Conservation (phyloP, 2,329 filamentous ascomycete genomes). For the Phyllosticta citrichinensis region DNA sequence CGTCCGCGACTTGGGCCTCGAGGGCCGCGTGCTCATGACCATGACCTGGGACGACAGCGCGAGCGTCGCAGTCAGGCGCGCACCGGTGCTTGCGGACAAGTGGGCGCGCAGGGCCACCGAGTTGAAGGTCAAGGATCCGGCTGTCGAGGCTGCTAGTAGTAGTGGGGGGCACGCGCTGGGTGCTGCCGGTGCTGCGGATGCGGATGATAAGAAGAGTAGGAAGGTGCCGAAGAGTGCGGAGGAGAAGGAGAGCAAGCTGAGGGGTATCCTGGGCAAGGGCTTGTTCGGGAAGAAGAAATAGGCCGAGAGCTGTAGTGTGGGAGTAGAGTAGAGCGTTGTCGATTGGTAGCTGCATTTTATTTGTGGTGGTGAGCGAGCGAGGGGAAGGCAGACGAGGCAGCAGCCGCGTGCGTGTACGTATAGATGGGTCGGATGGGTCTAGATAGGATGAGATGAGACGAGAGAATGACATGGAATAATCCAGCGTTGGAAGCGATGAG, state of each 20-base stretch:
- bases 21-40: slow-evolving; percentile 62
- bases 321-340: no score
- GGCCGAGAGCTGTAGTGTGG: background rate
- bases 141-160: slow-evolving; percentile 9
- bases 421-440: no score
- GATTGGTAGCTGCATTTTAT: no score
- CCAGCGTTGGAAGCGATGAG: no score
- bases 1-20: slow-evolving; percentile 64
- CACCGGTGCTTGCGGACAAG: slow-evolving; percentile 50
- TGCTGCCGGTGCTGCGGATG: slow-evolving; percentile 9
- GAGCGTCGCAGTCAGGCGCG: slow-evolving; percentile 43
- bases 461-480: no score
- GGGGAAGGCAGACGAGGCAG: no score
- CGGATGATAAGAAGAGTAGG: slow-evolving; percentile 23
- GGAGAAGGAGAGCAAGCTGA: slow-evolving; percentile 32
- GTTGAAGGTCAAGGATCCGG: slow-evolving; percentile 52
- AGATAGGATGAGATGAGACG: no score
- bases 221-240: slow-evolving; percentile 17
- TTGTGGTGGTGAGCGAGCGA: no score
- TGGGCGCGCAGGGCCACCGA: slow-evolving; percentile 52
- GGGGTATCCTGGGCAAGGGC: slow-evolving; percentile 27
- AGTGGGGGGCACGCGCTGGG: slow-evolving; percentile 12
- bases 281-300: slow-evolving; percentile 21
- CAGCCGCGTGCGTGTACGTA: no score
- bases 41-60: slow-evolving; percentile 63